Base-by-base conservation (phyloP, 768 basidiomycete species). In the Sarcodon aspratus region DNA sequence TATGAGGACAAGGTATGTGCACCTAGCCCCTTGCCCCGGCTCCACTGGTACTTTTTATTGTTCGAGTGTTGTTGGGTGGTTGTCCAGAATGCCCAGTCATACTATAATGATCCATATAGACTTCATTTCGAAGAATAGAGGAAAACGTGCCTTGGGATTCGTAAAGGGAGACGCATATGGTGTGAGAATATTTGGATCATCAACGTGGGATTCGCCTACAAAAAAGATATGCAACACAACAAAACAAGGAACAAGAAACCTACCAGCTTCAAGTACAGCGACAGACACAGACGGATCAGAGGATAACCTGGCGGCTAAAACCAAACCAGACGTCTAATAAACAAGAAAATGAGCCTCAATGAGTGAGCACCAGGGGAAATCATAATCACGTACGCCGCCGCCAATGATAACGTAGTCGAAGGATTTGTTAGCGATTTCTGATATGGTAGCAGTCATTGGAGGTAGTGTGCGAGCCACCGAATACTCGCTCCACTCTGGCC, bases 231-330 rank as follows among this genome's bases (percentile, higher is more conserved):
- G 21, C 21, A 27, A 27, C 21, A 27, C 3, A 27, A 27, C 21
- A 27, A 27, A 27, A 27, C 21, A 3, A 5, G 21, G 21, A 27
- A 27, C 21, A 27, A 27, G 21, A 5, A 27, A 27, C 37, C 37
- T 31, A 48, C 61, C 61, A 1, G 61, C 56, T 46, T 63, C 62
- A 49, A 63, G 53, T 3, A 69, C 63, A 43, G 66, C 54, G 9
- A 70, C 66, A 9, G 58, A 56, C 48, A 58, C 59, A 35, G 57
- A 50, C 1, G 57, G 46, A 51, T 69, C 63, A 43, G 66, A 62
- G 6, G 61, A 52, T 35, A 72, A 56, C 15, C 69, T 57, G 7
- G 58, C 57, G n/a, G 69, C 69, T 27, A 70, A 55, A 6, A 65
- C 63, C 27, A 69, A 51, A 17, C 70, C 69, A 3, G 65, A 64